A percentile compares a stretch with the other conserved stretches of the same genome.
Conservation (phyloP, 2,329 filamentous ascomycete species). For the Seiridium unicorne region DNA sequence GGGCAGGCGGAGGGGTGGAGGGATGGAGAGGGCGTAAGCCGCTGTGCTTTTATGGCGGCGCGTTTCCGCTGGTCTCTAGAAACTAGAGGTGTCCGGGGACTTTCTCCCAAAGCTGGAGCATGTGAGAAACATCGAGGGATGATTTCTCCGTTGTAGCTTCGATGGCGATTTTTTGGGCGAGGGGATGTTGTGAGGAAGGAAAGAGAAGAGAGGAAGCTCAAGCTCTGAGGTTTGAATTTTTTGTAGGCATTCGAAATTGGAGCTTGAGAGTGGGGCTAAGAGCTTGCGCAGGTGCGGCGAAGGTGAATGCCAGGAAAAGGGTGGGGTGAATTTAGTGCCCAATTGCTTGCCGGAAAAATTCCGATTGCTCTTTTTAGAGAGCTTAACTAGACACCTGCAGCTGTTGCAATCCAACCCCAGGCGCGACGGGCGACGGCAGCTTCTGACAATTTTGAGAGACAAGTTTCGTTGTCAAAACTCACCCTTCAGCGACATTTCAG, state of each 20-base stretch:
- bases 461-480: background rate
- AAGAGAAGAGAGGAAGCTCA: slow-evolving; percentile 22
- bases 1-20: slow-evolving; percentile 27
- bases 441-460: background rate
- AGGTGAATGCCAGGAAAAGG: background rate
- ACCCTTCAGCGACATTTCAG: background rate
- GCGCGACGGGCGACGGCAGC: background rate
- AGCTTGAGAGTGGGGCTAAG: slow-evolving; percentile 5
- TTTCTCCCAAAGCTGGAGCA: slow-evolving; percentile 94
- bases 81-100: slow-evolving; percentile 84
- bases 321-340: background rate
- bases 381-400: background rate
- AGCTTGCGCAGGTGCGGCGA: background rate
- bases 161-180: slow-evolving; percentile 99
- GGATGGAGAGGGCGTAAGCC: slow-evolving; percentile 68
- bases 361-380: background rate
- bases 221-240: slow-evolving; percentile 12
- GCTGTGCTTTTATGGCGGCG: slow-evolving; percentile 99
- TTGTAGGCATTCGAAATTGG: background rate
- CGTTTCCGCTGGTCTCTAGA: slow-evolving; percentile 78
- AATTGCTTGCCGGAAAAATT: background rate
- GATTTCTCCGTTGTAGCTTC: slow-evolving; percentile 92
- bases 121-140: slow-evolving; percentile 32
- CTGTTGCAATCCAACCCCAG: background rate
- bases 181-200: slow-evolving; percentile 59